phyloP scores from a whole-genome alignment of 2,329 filamentous ascomycete species.

The Aphanoascus verrucosus region DNA sequence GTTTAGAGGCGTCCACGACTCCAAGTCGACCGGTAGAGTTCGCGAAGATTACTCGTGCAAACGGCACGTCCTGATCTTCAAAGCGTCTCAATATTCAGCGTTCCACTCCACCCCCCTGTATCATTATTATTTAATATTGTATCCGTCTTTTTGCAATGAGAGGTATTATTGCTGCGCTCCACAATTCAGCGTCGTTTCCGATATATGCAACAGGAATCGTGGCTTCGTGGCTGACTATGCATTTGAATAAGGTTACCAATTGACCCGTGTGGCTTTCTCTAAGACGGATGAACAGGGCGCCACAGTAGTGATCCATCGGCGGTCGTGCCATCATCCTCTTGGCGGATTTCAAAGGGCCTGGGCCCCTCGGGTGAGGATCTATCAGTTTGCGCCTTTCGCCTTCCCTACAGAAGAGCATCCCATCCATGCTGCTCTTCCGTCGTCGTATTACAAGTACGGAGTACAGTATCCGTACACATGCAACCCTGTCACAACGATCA shows the following conservation, averaged over 20 bases:
- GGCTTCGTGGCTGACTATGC: neutral
- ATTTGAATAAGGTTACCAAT: slow-evolving; percentile 3
- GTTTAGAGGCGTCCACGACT: neutral
- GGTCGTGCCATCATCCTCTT: slow-evolving; percentile 1
- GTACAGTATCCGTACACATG: neutral
- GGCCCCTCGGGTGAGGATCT: neutral
- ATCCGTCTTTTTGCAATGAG: neutral
- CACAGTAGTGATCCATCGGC: neutral
- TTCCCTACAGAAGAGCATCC: too few species aligned
- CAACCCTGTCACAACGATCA: slow-evolving; percentile 1
- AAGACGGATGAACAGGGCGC: neutral
- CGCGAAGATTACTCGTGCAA: neutral
- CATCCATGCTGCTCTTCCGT: too few species aligned
- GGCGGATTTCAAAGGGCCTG: slow-evolving; percentile 6
- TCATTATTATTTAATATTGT: neutral
- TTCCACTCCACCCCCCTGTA: neutral
- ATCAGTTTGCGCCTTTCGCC: neutral
- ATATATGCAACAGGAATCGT: slow-evolving; percentile 1
- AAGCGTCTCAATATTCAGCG: too few species aligned
- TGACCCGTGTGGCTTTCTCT: slow-evolving; percentile 3
- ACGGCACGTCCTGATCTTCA: too few species aligned
- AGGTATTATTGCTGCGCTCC: neutral
- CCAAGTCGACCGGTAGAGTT: too few species aligned
- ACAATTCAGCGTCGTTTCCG: slow-evolving; percentile 3
- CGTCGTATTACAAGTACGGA: neutral